phyloP scores from a whole-genome alignment of 352 stramenopile species.

The Globisporangium megalacanthum region DNA sequence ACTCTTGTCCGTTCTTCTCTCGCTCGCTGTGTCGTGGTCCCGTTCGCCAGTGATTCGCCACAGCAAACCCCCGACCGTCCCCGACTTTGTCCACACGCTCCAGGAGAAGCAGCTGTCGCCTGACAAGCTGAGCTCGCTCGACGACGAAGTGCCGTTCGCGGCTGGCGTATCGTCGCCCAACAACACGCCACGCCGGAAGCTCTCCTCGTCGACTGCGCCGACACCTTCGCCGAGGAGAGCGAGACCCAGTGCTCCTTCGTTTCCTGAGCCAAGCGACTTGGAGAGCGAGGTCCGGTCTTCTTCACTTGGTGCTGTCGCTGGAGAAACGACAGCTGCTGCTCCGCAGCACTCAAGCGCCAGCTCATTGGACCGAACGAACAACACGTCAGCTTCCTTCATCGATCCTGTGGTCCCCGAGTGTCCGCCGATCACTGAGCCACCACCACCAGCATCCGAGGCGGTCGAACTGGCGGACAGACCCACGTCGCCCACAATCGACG shows the following conservation, averaged over 20 bases:
- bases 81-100: constrained; percentile 31
- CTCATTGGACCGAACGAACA: neutral
- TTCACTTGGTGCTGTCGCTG: neutral
- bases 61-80: constrained; percentile 34
- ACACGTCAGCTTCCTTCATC: neutral
- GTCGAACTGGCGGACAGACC: neutral
- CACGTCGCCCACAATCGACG: neutral
- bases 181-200: constrained; percentile 13
- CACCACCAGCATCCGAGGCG: neutral
- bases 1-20: neutral
- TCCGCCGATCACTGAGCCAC: neutral
- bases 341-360: neutral
- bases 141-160: constrained; percentile 37
- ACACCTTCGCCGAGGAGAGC: constrained; percentile 3
- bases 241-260: no score
- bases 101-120: constrained; percentile 19
- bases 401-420: neutral
- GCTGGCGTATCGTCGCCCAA: constrained; percentile 14
- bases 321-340: neutral
- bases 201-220: neutral
- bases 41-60: constrained; percentile 33
- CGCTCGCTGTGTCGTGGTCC: neutral
- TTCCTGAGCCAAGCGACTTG: no score
- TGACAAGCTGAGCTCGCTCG: constrained; percentile 24
- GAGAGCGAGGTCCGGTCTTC: neutral